phyloP scores from a whole-genome alignment of 768 basidiomycete genomes.

The Pleurotus salmoneostramineus region DNA sequence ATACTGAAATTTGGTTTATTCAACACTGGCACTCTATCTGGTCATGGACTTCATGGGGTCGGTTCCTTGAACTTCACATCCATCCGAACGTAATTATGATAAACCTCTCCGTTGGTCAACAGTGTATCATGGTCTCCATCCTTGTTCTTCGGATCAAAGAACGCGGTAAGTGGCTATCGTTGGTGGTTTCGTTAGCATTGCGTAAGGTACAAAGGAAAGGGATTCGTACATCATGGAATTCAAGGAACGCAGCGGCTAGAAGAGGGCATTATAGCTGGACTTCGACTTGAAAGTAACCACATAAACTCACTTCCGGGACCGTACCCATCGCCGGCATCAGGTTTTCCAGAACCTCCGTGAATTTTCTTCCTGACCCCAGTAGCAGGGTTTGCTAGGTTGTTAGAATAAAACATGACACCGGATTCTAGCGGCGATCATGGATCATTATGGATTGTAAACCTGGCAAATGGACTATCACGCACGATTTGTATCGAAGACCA shows the following conservation, averaged over 20 bases:
- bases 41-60: neutral
- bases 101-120: conserved; percentile 66
- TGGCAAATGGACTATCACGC: conserved; percentile 21
- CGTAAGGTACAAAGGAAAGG: neutral
- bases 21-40: too few species aligned
- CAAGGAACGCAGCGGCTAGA: conserved; percentile 60
- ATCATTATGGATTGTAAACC: neutral
- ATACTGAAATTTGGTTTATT: too few species aligned
- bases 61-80: conserved; percentile 39
- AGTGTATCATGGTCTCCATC: conserved; percentile 58
- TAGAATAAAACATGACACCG: conserved; percentile 74
- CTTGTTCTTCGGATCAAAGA: conserved; percentile 53
- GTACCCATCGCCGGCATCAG: conserved; percentile 55
- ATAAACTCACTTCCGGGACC: conserved; percentile 43
- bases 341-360: conserved; percentile 67
- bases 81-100: conserved; percentile 65
- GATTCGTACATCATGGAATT: conserved; percentile 57
- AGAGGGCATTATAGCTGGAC: neutral
- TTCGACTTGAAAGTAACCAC: too few species aligned
- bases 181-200: neutral
- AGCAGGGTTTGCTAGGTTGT: conserved; percentile 43
- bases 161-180: conserved; percentile 56
- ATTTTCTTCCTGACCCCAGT: conserved; percentile 65
- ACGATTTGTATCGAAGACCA: conserved; percentile 72
- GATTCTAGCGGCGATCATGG: conserved; percentile 39